Evolutionary conservation across 805 yeast species (phyloP), one percentile per base, ranked within the genome.

Genomic region (Diddensiella transvaalensis): DNA sequence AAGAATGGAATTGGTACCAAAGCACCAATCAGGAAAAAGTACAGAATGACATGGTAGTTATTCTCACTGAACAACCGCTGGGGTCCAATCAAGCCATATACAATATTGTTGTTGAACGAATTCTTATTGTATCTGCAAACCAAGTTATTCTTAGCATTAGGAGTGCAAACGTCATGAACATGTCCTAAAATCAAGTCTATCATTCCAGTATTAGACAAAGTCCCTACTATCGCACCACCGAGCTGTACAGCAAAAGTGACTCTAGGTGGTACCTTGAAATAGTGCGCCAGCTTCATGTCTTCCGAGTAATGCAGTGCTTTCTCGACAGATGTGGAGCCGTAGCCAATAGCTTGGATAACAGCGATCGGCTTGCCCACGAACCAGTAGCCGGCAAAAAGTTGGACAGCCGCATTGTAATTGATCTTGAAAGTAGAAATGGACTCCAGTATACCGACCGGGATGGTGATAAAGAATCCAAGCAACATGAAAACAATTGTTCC

Each of bases 371-470:
- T 70, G 2, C 82, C 86, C 2, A 87, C 87, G 17, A 80, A 68
- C 44, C 83, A 76, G 59, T 80, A 82, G 2, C 87, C 88, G 42
- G 79, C 76, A 46, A 83, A 71, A 47, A 83, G 66, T 57, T 83
- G 87, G 3, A 80, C 77, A 45, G 83, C 63, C 2, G 82, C 86
- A 59, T 79, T 79, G 51, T 82, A 72, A 2, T 73, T 58, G 45
- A 66, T 72, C 37, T 80, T 82, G 0, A 87, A 78, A 30, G 76
- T 75, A 5, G 86, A 80, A 21, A 76, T 76, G 44, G 83, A 70
- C 6, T 83, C 67, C 3, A 80, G 76, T 24, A 82, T 68, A 18
- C 46, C 46, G 17, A 42, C 17, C 5, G 88, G 89, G 43, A 82
- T 65, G 50, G 82, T 65, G 61, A 82, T 80, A 15, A 78, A 63